Base-by-base conservation (phyloP, 2,329 filamentous ascomycete species). In the Dactylonectria estremocensis region DNA sequence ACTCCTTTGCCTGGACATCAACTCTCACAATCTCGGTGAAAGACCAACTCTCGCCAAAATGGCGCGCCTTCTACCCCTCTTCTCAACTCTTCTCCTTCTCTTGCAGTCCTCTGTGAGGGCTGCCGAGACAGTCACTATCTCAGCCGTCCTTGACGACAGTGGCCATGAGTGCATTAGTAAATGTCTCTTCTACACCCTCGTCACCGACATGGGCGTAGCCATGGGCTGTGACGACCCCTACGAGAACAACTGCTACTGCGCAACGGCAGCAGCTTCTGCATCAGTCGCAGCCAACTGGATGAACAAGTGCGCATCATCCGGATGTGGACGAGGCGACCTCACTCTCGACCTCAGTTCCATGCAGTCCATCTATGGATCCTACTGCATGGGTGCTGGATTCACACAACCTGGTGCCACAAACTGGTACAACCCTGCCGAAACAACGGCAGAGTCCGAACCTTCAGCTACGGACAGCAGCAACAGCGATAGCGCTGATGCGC, bases 211-310 rank as follows among this genome's bases (percentile, higher is more conserved):
- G 49, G 75, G 71, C 6, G 18, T 14, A 2, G 75, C 66, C 22
- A 69, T 77, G 64, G 70, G 70, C 20, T 77, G 75, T 46, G 75
- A 46, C 20, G 8, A 45, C 2, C 75, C 75, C 1, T 76, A 74
- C 45, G 70, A 76, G 1, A 77, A 77, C 35, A 67, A 70, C 33
- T 77, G 75, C 28, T 77, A 74, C 59, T 77, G 75, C 28, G 74
- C 75, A 33, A 77, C 75, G 0, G 72, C 57, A 2, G 40, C 68
- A 10, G 72, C 54, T 0, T 75, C 74, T 4, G 69, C 56, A 8
- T 68, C 71, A 5, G 64, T 68, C 16, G 75, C 75, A 0, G 72
- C 61, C 52, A 35, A 22, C 10, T 69, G 62, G 24, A 70, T 77
- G 68, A 69, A 71, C 33, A 73, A 67, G 40, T 77, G 75, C 22